These are phyloP conservation scores for Suillus ampliporus DNA, from an alignment of 768 basidiomycete species.

Conservation along the genomic window DNA sequence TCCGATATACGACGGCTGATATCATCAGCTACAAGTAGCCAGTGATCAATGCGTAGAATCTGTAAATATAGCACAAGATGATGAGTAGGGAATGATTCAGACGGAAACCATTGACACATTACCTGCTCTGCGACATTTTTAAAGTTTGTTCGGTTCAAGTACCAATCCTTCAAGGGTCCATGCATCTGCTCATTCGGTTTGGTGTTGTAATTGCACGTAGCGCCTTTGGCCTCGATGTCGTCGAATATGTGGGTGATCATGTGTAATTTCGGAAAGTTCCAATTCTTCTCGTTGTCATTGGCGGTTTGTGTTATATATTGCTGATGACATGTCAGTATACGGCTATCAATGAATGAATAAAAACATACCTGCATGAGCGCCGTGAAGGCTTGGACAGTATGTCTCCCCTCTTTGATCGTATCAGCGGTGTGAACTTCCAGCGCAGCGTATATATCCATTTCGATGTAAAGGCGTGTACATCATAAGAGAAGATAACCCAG, in stretches of 20 bases:
- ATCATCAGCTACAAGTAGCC: too few relatives aligned
- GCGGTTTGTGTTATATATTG: constrained; percentile 4
- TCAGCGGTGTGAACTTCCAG: constrained; percentile 38
- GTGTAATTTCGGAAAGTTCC: constrained; percentile 42
- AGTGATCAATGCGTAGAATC: not conserved
- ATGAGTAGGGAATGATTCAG: not conserved
- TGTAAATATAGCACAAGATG: not conserved
- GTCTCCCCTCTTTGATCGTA: constrained; percentile 28
- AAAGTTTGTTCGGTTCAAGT: constrained; percentile 37
- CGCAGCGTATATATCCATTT: constrained; percentile 36
- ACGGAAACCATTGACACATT: not conserved
- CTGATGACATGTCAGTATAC: not conserved
- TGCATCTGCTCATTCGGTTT: constrained; percentile 39
- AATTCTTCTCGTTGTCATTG: constrained; percentile 22
- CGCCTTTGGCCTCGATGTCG: constrained; percentile 40
- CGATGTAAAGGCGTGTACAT: constrained; percentile 36
- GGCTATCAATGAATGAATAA: not conserved
- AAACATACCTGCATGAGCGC: constrained; percentile 28
- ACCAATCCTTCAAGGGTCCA: constrained; percentile 30
- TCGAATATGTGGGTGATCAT: constrained; percentile 35
- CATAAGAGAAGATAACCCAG: constrained; percentile 33
- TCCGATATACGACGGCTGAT: too few relatives aligned
- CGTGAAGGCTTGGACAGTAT: constrained; percentile 26
- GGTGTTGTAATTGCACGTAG: constrained; percentile 35
- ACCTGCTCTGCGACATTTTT: constrained; percentile 41